Evolutionary conservation across 2,329 filamentous ascomycete species (phyloP), one percentile per base, ranked within the genome.

Genomic region (Thyridium curvatum): DNA sequence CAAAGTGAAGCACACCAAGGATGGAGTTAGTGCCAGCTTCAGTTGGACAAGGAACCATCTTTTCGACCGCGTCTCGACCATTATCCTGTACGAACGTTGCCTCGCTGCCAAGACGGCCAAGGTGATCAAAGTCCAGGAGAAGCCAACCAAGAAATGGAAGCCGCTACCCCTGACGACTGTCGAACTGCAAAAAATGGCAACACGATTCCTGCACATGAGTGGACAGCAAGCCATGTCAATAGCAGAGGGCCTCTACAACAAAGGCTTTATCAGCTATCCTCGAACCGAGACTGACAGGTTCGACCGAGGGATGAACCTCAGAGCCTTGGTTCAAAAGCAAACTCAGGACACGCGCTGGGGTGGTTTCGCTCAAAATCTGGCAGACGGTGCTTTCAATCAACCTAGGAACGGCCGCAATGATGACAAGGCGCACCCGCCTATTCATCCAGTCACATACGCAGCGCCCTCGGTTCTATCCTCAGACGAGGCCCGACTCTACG

Each of bases 231-330:
- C 94, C 33, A 96, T 98, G 90, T 83, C 74, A 35, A 71, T 84
- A 17, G 93, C 93, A 4, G 93, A 98, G 60, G 69, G 71, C 5
- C 75, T 98, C 3, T 98, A 98, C 66, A 90, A 89, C 35, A 89
- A 85, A 59, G 93, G 93, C 0, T 97, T 90, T 64, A 95, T 98
- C 62, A 96, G 90, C 60, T 98, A 98, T 61, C 93, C 93, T 2
- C 82, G 93, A 61, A 98, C 93, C 0, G 93, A 98, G 61, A 98
- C 93, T 0, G 93, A 98, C 59, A 85, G 91, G 26, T 98, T 97
- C 54, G 90, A 96, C 53, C 79, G 79, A 52, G 91, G 77, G 4
- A 96, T 97, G 68, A 83, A 97, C 55, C 71, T 98, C 15, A 79
- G 77, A 45, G 76, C 73, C 16, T 68, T 98, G 8, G 76, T 96